These are phyloP conservation scores for Hygrophorus russula DNA, from an alignment of 768 basidiomycete species.

Conservation along the genomic window DNA sequence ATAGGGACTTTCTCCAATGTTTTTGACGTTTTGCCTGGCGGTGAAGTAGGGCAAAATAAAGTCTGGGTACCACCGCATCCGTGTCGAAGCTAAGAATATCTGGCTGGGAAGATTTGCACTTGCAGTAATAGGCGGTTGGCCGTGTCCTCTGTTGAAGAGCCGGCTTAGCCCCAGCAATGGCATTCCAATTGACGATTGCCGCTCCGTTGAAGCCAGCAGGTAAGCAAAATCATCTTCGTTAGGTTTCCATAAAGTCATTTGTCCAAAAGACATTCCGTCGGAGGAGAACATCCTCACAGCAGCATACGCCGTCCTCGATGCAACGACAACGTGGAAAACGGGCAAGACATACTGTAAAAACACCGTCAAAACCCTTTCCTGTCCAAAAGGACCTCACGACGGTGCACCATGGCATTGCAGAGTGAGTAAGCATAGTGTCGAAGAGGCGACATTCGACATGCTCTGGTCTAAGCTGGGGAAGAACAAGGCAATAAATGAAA, in stretches of 20 bases:
- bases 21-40: neutral
- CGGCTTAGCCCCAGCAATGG: neutral
- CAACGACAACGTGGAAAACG: constrained; percentile 49
- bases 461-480: constrained; percentile 59
- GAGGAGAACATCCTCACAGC: constrained; percentile 46
- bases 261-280: constrained; percentile 45
- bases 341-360: constrained; percentile 49
- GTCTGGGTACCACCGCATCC: no score
- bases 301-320: constrained; percentile 43
- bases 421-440: constrained; percentile 48
- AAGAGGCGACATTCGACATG: constrained; percentile 65
- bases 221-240: constrained; percentile 35
- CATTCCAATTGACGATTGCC: constrained; percentile 12
- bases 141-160: no score
- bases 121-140: no score
- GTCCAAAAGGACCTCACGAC: constrained; percentile 40
- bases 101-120: no score
- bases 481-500: constrained; percentile 60
- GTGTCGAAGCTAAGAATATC: no score
- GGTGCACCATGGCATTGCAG: constrained; percentile 61
- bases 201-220: constrained; percentile 80
- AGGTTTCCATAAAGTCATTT: neutral
- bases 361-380: constrained; percentile 45
- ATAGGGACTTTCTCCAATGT: neutral
- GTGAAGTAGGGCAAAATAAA: no score